A percentile compares a stretch with the other conserved stretches of the same genome.
These are phyloP conservation scores for Begonia loranthoides DNA, from an alignment of 306 rosid species.

Conservation along the genomic window DNA sequence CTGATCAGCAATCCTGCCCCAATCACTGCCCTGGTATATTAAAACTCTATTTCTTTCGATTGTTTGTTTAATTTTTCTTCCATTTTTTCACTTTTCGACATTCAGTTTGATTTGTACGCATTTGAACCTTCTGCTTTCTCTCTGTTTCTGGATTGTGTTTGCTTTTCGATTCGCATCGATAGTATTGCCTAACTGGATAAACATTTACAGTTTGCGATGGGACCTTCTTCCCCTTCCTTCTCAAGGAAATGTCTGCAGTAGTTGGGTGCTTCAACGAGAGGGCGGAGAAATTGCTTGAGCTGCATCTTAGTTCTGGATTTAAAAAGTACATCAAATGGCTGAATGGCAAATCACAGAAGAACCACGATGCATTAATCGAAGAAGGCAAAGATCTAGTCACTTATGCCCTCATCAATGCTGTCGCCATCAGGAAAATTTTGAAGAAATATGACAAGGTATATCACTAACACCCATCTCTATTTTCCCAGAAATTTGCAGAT, in stretches of 20 bases:
- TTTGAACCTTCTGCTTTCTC: neutral
- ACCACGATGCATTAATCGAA: constrained; percentile 37
- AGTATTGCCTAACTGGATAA: neutral
- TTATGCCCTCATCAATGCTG: constrained; percentile 74
- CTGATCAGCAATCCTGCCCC: constrained; percentile 30
- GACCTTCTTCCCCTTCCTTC: constrained; percentile 83
- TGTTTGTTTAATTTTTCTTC: neutral
- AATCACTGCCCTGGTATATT: constrained; percentile 53
- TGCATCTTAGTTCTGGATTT: constrained; percentile 81
- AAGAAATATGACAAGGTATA: constrained; percentile 89
- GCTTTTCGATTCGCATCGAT: neutral
- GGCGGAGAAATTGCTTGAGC: constrained; percentile 70
- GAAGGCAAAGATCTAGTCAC: constrained; percentile 85
- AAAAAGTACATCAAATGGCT: constrained; percentile 56
- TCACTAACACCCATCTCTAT: neutral
- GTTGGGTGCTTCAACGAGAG: constrained; percentile 71
- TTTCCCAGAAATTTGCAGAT: neutral
- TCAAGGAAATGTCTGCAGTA: constrained; percentile 67
- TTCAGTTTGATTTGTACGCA: neutral
- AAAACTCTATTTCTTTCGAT: neutral
- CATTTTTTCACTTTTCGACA: neutral
- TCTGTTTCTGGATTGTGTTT: neutral
- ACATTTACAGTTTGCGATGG: constrained; percentile 72
- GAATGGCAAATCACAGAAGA: constrained; percentile 36
- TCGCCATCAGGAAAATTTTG: constrained; percentile 70